Evolutionary conservation across 2,329 filamentous ascomycete species (phyloP), one percentile per base, ranked within the genome.

Genomic region (Hypoxylon sp.): DNA sequence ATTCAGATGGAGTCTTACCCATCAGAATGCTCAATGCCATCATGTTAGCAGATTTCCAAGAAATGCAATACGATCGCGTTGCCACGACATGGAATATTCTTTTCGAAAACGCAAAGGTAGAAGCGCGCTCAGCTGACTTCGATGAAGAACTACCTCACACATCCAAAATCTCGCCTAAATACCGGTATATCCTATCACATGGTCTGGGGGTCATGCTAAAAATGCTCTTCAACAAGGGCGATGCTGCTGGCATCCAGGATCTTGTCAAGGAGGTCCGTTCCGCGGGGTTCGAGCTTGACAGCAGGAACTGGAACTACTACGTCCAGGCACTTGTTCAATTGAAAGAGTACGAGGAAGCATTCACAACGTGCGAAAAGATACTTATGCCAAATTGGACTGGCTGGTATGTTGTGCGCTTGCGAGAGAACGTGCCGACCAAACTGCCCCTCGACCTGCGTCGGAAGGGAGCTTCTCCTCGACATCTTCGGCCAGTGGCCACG

Each of bases 311-410:
- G 94, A 96, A 97, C 77, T 84, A 87, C 55, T 90, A 92, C 71
- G 86, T 97, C 61, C 88, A 91, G 74, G 80, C 85, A 55, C 87
- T 98, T 29, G 88, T 89, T 24, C 82, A 84, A 13, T 84, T 89
- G 59, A 85, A 86, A 50, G 84, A 86, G 50, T 86, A 87, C 74
- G 80, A 88, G 52, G 84, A 91, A 19, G 94, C 94, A 39, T 97
- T 96, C 80, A 77, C 82, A 22, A 81, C 90, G 57, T 95, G 92
- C 77, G 95, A 98, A 81, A 81, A 84, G 26, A 88, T 89, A 67
- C 89, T 98, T 61, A 97, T 97, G 87, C 85, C 87, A 0, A 84
- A 87, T 35, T 97, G 94, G 87, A 87, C 87, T 10, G 93, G 94
- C 24, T 98, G 94, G 93, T 69, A 75, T 29, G 62, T 71, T 2